phyloP scores from a whole-genome alignment of 176 grass and related monocot species.

The Juncus effusus region DNA sequence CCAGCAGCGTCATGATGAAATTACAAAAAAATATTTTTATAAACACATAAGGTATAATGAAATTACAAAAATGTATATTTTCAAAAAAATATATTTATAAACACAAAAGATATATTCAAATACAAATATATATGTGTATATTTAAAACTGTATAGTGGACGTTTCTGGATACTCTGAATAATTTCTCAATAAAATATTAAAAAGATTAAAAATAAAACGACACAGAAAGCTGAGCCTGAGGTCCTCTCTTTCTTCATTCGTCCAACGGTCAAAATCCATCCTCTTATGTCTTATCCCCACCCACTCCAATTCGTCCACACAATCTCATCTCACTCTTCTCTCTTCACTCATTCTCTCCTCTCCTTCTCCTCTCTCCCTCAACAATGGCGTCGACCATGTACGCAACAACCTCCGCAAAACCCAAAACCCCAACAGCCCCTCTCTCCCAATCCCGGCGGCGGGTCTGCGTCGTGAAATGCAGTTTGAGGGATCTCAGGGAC shows the following conservation, averaged over 20 bases:
- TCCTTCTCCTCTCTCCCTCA: background rate
- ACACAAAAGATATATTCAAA: no score
- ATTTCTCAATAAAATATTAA: no score
- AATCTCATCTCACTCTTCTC: slow-evolving; percentile 27
- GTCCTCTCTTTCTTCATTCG: slow-evolving; percentile 23
- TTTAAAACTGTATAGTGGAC: no score
- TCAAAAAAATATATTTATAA: no score
- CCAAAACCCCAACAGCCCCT: slow-evolving; percentile 15
- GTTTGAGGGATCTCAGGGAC: slow-evolving; percentile 53
- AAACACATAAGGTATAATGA: no score
- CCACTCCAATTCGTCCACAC: slow-evolving; percentile 50
- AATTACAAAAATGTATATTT: no score
- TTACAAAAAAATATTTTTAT: no score
- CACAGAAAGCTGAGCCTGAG: no score
- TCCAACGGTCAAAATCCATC: slow-evolving; percentile 40
- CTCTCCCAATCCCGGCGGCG: slow-evolving; percentile 12
- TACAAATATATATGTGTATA: no score
- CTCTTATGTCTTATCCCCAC: slow-evolving; percentile 64
- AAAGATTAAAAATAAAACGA: no score
- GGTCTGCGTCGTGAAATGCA: slow-evolving; percentile 45
- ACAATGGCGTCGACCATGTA: slow-evolving; percentile 50
- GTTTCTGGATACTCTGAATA: no score
- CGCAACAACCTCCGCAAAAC: slow-evolving; percentile 33
- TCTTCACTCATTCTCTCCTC: slow-evolving; percentile 15
- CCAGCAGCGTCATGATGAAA: no score